Evolutionary conservation across 1,284 basidiomycete genomes (phyloP).

Genomic region (Austroboletus olivaceoglutinosus): DNA sequence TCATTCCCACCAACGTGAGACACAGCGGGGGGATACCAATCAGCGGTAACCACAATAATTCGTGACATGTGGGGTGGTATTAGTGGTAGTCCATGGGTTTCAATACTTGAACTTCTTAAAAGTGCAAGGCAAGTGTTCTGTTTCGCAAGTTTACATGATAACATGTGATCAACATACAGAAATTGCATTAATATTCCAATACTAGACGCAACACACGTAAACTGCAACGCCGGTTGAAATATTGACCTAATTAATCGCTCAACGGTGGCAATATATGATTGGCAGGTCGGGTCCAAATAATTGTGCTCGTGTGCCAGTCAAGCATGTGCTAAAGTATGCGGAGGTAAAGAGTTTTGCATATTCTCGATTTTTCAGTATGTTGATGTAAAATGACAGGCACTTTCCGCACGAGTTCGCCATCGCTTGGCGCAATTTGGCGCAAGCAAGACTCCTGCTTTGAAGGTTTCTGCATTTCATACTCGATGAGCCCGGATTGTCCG

Average conservation of each 20-base stretch:
- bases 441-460: neutral
- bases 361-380: conserved; percentile 48
- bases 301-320: conserved; percentile 42
- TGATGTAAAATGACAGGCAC: conserved; percentile 35
- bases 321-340: conserved; percentile 37
- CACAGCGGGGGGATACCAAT: neutral
- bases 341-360: conserved; percentile 45
- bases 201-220: too few species aligned
- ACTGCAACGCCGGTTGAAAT: too few species aligned
- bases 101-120: neutral
- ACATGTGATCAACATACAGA: neutral
- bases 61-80: neutral
- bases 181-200: too few species aligned
- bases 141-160: neutral
- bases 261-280: conserved; percentile 34
- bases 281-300: conserved; percentile 47
- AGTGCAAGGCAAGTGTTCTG: neutral
- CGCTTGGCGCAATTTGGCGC: neutral
- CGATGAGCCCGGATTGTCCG: neutral
- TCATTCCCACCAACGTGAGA: neutral
- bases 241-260: neutral
- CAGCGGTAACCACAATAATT: neutral
- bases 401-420: neutral
- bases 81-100: neutral
- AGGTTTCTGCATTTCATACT: conserved; percentile 2